These are phyloP conservation scores for Ophioceras dolichostomum DNA, from an alignment of 2,329 filamentous ascomycete genomes.

Conservation along the genomic window DNA sequence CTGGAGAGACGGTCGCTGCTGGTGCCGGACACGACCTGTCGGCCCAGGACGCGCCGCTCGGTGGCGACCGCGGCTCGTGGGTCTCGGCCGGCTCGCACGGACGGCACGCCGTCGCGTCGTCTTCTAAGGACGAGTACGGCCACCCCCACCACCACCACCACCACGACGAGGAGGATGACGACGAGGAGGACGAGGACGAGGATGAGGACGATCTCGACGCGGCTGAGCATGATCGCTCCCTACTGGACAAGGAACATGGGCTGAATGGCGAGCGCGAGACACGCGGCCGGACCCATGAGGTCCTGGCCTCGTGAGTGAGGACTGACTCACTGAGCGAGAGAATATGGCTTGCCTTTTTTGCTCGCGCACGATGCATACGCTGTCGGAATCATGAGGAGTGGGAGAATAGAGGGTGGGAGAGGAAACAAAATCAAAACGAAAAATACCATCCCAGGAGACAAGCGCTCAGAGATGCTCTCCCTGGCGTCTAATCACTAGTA, in stretches of 20 bases:
- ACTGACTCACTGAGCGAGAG: too few relatives aligned
- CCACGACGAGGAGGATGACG: slow-evolving; percentile 54
- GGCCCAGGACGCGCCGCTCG: slow-evolving; percentile 65
- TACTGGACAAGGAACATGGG: slow-evolving; percentile 38
- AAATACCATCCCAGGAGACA: too few relatives aligned
- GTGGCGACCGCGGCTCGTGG: slow-evolving; percentile 78
- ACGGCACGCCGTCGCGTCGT: too few relatives aligned
- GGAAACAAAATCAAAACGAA: too few relatives aligned
- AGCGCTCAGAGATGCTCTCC: too few relatives aligned
- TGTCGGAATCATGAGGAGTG: too few relatives aligned
- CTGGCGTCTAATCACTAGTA: too few relatives aligned
- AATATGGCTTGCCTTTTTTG: too few relatives aligned
- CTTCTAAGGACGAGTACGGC: slow-evolving; percentile 40
- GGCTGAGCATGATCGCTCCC: slow-evolving; percentile 26
- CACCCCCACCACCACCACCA: too few relatives aligned
- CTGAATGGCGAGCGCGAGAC: slow-evolving; percentile 46
- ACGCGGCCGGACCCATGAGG: slow-evolving; percentile 42
- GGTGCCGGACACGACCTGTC: slow-evolving; percentile 69
- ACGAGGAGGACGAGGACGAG: slow-evolving; percentile 28
- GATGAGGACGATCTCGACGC: slow-evolving; percentile 16
- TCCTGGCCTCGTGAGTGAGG: slow-evolving; percentile 33
- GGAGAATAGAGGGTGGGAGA: too few relatives aligned
- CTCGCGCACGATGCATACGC: too few relatives aligned
- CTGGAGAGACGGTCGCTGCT: too few relatives aligned
- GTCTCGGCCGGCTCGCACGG: slow-evolving; percentile 57